A percentile compares a stretch with the other conserved stretches of the same genome.
phyloP scores from a whole-genome alignment of 352 stramenopile genomes.

The Detonula confervacea region DNA sequence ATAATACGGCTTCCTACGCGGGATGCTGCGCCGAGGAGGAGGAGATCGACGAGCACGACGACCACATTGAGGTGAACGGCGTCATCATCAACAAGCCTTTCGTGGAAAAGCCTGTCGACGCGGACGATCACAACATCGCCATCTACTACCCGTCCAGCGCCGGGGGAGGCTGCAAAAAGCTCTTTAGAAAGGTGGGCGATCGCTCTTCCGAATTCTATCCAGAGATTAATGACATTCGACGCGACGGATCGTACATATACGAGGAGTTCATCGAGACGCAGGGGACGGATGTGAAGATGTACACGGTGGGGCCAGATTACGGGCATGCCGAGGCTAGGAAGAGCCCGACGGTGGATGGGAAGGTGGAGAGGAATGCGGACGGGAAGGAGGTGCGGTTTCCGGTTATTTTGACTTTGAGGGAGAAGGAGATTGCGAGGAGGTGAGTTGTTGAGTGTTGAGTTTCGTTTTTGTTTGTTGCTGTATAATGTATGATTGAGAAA shows the following conservation, averaged over 20 bases:
- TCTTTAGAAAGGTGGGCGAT: constrained; percentile 98
- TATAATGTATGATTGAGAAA: constrained; percentile 15
- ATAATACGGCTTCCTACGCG: not conserved
- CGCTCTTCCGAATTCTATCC: constrained; percentile 94
- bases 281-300: constrained; percentile 99
- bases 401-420: constrained; percentile 96
- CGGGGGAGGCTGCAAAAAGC: constrained; percentile 96
- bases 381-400: constrained; percentile 99
- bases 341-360: constrained; percentile 97
- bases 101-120: constrained; percentile 99
- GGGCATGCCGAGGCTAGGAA: constrained; percentile 99
- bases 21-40: constrained; percentile 36
- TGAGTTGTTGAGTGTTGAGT: too few relatives aligned
- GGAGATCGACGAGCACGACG: constrained; percentile 86
- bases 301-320: constrained; percentile 97
- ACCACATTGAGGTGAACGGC: constrained; percentile 92
- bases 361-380: constrained; percentile 94
- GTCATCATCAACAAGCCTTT: constrained; percentile 99
- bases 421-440: constrained; percentile 98
- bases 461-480: constrained; percentile 80
- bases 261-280: constrained; percentile 98
- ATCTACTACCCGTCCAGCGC: constrained; percentile 99
- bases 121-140: constrained; percentile 99
- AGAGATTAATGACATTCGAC: constrained; percentile 94
- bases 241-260: constrained; percentile 88